Evolutionary conservation across 2,329 filamentous ascomycete species (phyloP).

Genomic region (Myriosclerotinia curreyana): DNA sequence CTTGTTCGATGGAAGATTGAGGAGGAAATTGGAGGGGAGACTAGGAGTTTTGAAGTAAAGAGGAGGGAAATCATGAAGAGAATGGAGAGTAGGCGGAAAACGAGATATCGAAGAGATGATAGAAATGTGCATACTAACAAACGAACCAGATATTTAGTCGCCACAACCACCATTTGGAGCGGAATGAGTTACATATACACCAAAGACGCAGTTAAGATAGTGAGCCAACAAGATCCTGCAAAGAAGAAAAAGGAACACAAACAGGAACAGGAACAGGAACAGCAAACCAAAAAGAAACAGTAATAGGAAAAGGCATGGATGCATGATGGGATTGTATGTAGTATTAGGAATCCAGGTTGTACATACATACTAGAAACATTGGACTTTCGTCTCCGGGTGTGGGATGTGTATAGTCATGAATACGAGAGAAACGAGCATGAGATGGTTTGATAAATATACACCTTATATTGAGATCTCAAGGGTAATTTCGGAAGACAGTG

Average conservation of each 20-base stretch:
- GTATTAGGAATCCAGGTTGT: neutral
- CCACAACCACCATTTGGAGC: constrained; percentile 87
- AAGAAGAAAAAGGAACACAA: constrained; percentile 22
- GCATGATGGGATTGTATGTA: constrained; percentile 1
- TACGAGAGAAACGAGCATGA: neutral
- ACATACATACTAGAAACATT: neutral
- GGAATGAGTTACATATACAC: constrained; percentile 88
- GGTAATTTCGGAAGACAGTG: neutral
- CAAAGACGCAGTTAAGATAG: constrained; percentile 87
- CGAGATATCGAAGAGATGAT: neutral
- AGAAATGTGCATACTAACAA: constrained; percentile 34
- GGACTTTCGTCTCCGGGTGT: neutral
- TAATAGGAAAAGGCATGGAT: neutral
- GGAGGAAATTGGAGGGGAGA: no score
- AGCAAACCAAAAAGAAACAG: neutral
- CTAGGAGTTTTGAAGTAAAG: no score
- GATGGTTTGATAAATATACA: neutral
- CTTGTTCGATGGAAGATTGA: neutral
- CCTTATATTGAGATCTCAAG: neutral
- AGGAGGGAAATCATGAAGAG: neutral
- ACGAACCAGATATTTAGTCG: constrained; percentile 68
- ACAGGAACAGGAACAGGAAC: neutral
- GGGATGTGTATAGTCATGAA: neutral
- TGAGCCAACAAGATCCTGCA: constrained; percentile 45
- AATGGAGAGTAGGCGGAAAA: no score